Evolutionary conservation across 768 basidiomycete genomes (phyloP).

Genomic region (Lactarius indigo): DNA sequence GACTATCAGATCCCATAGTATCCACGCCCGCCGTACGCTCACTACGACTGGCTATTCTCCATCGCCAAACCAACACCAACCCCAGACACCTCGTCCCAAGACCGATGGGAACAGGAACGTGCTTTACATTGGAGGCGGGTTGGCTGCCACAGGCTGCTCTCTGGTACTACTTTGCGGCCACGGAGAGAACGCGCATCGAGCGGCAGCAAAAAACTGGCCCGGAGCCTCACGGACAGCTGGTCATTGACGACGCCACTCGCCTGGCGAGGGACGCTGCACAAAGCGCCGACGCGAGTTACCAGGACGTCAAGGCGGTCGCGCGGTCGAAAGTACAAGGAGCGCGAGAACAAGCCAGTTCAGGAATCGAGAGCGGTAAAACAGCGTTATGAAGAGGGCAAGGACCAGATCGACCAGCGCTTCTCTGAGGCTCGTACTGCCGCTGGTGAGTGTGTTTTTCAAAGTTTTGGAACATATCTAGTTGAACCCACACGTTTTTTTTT

Average conservation of each 20-base stretch:
- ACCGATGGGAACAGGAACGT: background rate
- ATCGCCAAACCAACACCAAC: background rate
- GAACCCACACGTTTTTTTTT: background rate
- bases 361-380: slow-evolving; percentile 16
- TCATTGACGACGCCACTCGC: background rate
- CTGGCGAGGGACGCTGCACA: slow-evolving; percentile 1
- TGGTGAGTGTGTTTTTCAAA: slow-evolving; percentile 5
- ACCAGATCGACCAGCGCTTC: slow-evolving; percentile 1
- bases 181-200: background rate
- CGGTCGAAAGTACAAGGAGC: slow-evolving; percentile 4
- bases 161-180: slow-evolving; percentile 21
- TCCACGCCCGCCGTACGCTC: slow-evolving; percentile 4
- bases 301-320: slow-evolving; percentile 6
- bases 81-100: background rate
- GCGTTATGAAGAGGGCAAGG: slow-evolving; percentile 8
- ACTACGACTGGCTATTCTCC: slow-evolving; percentile 10
- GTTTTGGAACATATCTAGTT: background rate
- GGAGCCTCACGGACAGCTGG: background rate
- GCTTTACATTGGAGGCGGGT: slow-evolving; percentile 11
- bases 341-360: slow-evolving; percentile 1
- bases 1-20: background rate
- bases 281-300: slow-evolving; percentile 7
- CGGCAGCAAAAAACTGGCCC: background rate
- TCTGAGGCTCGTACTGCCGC: background rate
- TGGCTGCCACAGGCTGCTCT: slow-evolving; percentile 15